A percentile compares a stretch with the other conserved stretches of the same genome.
Conservation (phyloP, 129 eudicot genomes). For the Flaveria trinervia region DNA sequence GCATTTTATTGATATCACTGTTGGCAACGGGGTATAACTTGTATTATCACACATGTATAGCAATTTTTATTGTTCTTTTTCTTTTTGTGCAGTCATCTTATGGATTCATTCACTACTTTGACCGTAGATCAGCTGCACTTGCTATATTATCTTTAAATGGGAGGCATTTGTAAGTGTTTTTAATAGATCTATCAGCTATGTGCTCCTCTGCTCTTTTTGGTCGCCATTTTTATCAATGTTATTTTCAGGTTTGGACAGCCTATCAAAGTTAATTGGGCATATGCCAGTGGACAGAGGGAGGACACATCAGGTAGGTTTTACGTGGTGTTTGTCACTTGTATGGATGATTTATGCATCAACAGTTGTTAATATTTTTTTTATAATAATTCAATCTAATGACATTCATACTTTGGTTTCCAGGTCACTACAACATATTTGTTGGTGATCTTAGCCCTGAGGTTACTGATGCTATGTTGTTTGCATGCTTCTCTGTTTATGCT, state of each 20-base stretch:
- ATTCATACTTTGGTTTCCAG: slow-evolving; percentile 46
- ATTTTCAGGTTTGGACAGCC: slow-evolving; percentile 93
- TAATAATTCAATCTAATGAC: slow-evolving; percentile 13
- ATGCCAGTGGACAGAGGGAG: slow-evolving; percentile 95
- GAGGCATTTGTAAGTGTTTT: slow-evolving; percentile 82
- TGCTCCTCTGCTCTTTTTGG: slow-evolving; percentile 1
- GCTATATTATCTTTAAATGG: slow-evolving; percentile 87
- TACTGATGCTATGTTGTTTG: slow-evolving; percentile 91
- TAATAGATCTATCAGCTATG: neutral
- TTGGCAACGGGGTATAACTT: neutral
- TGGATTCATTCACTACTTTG: slow-evolving; percentile 88
- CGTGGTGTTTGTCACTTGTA: slow-evolving; percentile 1
- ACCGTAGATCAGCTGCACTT: slow-evolving; percentile 90
- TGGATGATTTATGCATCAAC: slow-evolving; percentile 7
- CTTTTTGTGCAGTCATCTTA: slow-evolving; percentile 78
- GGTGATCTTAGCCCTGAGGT: slow-evolving; percentile 99
- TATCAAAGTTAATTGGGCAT: slow-evolving; percentile 98
- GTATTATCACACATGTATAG: slow-evolving; percentile 24
- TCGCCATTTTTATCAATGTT: slow-evolving; percentile 20
- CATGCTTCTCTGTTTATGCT: slow-evolving; percentile 83
- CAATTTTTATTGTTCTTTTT: neutral
- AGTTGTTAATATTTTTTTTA: neutral
- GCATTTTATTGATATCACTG: slow-evolving; percentile 13
- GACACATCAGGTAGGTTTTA: slow-evolving; percentile 75
- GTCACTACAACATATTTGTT: slow-evolving; percentile 91